Conservation (phyloP, 768 basidiomycete genomes). For the Tricholoma sp. region DNA sequence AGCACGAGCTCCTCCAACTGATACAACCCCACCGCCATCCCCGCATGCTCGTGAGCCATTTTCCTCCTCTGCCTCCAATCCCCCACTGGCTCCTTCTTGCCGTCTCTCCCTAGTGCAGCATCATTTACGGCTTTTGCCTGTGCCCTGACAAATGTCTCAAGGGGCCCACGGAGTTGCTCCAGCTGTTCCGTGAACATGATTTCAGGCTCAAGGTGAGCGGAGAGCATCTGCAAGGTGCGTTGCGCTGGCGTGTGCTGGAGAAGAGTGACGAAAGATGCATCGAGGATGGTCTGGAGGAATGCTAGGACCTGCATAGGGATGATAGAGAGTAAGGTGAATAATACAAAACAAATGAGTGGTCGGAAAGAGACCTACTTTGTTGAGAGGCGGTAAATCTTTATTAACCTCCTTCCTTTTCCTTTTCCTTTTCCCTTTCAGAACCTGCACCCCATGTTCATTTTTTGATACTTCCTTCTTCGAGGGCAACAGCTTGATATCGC, state of each 20-base stretch:
- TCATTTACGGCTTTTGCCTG: conserved; percentile 47
- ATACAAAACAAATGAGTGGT: not conserved
- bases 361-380: conserved; percentile 29
- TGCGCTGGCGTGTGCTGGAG: conserved; percentile 62
- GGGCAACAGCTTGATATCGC: conserved; percentile 33
- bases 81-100: conserved; percentile 23
- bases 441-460: conserved; percentile 36
- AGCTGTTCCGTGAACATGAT: conserved; percentile 43
- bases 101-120: conserved; percentile 15
- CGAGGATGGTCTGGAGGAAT: conserved; percentile 64
- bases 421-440: conserved; percentile 22
- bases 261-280: conserved; percentile 65
- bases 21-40: conserved; percentile 57
- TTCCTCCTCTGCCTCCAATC: conserved; percentile 54
- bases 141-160: conserved; percentile 58
- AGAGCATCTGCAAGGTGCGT: conserved; percentile 41
- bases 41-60: conserved; percentile 46
- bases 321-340: not conserved
- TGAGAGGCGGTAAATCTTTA: conserved; percentile 34
- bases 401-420: conserved; percentile 19
- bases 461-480: conserved; percentile 33
- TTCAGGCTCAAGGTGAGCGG: conserved; percentile 51
- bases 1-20: conserved; percentile 67
- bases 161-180: conserved; percentile 52
- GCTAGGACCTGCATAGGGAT: conserved; percentile 37